A percentile compares a stretch with the other conserved stretches of the same genome.
Evolutionary conservation across 306 rosid genomes (phyloP).

Genomic region (Dalbergia cultrata): DNA sequence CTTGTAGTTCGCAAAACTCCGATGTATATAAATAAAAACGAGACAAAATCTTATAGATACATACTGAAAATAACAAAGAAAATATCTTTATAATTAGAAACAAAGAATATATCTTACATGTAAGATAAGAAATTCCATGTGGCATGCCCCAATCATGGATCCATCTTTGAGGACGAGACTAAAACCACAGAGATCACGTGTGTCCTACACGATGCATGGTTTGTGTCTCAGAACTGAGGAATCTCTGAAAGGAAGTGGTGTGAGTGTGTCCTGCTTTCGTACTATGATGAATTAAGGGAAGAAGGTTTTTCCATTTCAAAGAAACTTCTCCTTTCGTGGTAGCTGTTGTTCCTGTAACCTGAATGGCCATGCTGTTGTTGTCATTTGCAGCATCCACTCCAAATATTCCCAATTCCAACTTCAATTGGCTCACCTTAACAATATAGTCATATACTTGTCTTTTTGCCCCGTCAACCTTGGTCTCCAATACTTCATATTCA

Average conservation of each 20-base stretch:
- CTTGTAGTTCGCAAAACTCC: too few relatives aligned
- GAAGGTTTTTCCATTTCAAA: slow-evolving; percentile 58
- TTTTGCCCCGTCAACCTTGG: slow-evolving; percentile 17
- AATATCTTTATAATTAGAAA: too few relatives aligned
- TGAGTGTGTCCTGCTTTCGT: background rate
- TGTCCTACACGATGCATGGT: slow-evolving; percentile 58
- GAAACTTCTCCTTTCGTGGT: slow-evolving; percentile 53
- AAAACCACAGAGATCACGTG: slow-evolving; percentile 41
- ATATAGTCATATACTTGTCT: background rate
- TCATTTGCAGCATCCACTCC: background rate
- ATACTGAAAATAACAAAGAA: too few relatives aligned
- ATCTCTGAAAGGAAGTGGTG: slow-evolving; percentile 42
- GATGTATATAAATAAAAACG: too few relatives aligned
- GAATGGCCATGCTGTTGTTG: background rate
- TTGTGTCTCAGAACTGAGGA: background rate
- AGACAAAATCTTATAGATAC: too few relatives aligned
- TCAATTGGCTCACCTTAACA: background rate
- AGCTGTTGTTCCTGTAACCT: background rate
- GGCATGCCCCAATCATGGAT: slow-evolving; percentile 11
- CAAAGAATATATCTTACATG: slow-evolving; percentile 49
- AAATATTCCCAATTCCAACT: background rate
- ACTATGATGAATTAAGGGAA: slow-evolving; percentile 52
- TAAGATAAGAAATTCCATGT: slow-evolving; percentile 59
- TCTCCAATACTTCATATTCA: too few relatives aligned
- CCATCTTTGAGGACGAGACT: slow-evolving; percentile 37